Conservation (phyloP, 2,329 filamentous ascomycete species). For the Cytospora piceae region DNA sequence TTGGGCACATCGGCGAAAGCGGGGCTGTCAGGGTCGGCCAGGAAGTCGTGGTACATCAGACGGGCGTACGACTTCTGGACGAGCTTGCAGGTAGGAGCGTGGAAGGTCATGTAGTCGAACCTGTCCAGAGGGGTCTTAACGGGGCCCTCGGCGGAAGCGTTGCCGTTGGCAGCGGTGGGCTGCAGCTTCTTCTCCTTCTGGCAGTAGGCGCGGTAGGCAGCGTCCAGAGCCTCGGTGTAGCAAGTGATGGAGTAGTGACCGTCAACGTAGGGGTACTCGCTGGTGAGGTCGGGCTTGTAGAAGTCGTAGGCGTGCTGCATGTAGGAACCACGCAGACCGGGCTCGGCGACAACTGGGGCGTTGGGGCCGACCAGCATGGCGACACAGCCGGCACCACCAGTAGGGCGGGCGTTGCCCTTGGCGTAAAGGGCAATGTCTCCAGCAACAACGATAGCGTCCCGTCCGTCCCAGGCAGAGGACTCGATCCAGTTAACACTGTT, state of each 20-base stretch:
- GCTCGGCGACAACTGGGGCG: conserved; percentile 76
- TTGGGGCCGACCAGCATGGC: conserved; percentile 80
- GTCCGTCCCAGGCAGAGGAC: conserved; percentile 84
- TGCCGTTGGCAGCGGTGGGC: conserved; percentile 48
- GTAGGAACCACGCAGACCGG: conserved; percentile 78
- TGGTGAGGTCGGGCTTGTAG: conserved; percentile 87
- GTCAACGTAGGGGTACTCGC: conserved; percentile 85
- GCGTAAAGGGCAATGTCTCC: conserved; percentile 86
- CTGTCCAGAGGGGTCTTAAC: conserved; percentile 71
- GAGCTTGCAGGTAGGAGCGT: conserved; percentile 85
- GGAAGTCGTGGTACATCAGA: conserved; percentile 84
- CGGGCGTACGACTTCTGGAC: conserved; percentile 85
- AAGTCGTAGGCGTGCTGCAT: conserved; percentile 88
- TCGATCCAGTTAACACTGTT: conserved; percentile 86
- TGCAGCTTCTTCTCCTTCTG: conserved; percentile 67
- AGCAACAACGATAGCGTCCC: conserved; percentile 77
- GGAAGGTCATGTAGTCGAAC: conserved; percentile 84
- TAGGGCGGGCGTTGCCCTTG: conserved; percentile 80
- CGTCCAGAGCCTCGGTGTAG: conserved; percentile 80
- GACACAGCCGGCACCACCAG: conserved; percentile 78
- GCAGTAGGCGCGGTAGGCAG: conserved; percentile 80
- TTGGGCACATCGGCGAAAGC: conserved; percentile 75
- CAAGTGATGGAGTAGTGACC: conserved; percentile 82
- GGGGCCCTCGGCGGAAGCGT: conserved; percentile 55
- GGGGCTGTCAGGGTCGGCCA: conserved; percentile 67